Evolutionary conservation across 805 yeast genomes (phyloP).

Genomic region (Ogataea thermomethanolica): DNA sequence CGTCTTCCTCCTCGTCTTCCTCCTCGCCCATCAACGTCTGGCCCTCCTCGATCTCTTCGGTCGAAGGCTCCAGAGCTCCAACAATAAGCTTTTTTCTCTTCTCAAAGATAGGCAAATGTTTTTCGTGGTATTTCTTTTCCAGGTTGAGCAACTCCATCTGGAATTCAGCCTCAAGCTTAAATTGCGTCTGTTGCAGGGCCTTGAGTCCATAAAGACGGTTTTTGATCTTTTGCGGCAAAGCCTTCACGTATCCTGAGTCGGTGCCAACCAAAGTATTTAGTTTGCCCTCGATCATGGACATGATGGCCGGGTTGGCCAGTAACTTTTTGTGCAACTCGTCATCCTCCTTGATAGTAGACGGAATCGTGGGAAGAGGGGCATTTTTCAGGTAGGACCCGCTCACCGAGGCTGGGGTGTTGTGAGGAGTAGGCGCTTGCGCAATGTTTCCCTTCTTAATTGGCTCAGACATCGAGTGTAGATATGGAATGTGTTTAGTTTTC

Average conservation of each 20-base stretch:
- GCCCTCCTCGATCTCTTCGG: slow-evolving; percentile 76
- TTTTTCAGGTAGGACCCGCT: slow-evolving; percentile 67
- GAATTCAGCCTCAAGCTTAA: slow-evolving; percentile 83
- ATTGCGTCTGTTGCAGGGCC: slow-evolving; percentile 73
- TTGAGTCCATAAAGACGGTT: slow-evolving; percentile 79
- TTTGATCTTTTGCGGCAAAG: slow-evolving; percentile 69
- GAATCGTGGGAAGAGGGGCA: slow-evolving; percentile 55
- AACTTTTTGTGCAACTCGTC: slow-evolving; percentile 38
- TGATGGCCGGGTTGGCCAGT: slow-evolving; percentile 72
- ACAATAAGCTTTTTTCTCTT: slow-evolving; percentile 67
- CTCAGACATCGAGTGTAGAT: slow-evolving; percentile 57
- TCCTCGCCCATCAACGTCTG: slow-evolving; percentile 57
- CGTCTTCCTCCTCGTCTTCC: slow-evolving; percentile 28
- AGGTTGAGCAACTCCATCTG: slow-evolving; percentile 83
- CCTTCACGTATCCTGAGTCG: slow-evolving; percentile 80
- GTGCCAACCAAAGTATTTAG: slow-evolving; percentile 80
- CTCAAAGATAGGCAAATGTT: slow-evolving; percentile 73
- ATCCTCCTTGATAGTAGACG: slow-evolving; percentile 73
- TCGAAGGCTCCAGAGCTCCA: slow-evolving; percentile 75
- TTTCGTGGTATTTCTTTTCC: slow-evolving; percentile 71
- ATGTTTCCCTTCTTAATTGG: slow-evolving; percentile 83
- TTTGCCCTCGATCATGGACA: slow-evolving; percentile 87
- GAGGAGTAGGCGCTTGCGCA: slow-evolving; percentile 96
- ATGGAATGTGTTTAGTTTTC: not conserved
- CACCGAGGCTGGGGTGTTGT: slow-evolving; percentile 92